These are phyloP conservation scores for Aureobasidium sp. DNA, from an alignment of 2,329 filamentous ascomycete species.

Conservation along the genomic window DNA sequence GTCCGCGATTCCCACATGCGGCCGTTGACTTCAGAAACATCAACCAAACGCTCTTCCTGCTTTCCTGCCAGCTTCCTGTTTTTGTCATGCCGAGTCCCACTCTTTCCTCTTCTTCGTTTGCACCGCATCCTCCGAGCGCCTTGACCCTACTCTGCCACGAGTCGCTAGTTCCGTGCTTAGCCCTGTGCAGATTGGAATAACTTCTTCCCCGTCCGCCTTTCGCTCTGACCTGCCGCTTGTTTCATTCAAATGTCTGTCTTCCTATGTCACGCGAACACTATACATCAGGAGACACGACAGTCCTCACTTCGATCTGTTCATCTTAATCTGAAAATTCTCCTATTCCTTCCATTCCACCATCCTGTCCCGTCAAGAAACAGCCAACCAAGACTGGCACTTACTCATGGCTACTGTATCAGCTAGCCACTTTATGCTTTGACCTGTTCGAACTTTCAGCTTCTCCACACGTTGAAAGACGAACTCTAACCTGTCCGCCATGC, in stretches of 20 bases:
- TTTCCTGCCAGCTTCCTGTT: neutral
- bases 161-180: neutral
- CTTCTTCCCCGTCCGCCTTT: neutral
- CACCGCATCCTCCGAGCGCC: neutral
- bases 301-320: neutral
- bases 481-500: neutral
- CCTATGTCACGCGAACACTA: neutral
- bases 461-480: neutral
- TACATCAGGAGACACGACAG: neutral
- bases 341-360: neutral
- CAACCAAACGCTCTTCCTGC: neutral
- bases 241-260: neutral
- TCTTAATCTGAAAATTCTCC: neutral
- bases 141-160: neutral
- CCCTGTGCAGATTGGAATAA: slow-evolving; percentile 8
- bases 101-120: slow-evolving; percentile 5
- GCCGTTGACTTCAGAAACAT: slow-evolving; percentile 12
- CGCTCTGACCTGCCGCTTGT: neutral
- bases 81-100: slow-evolving; percentile 8
- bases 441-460: neutral
- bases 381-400: neutral
- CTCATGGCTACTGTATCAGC: neutral
- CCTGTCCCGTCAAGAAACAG: neutral
- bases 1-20: neutral
- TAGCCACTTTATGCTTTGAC: neutral